Evolutionary conservation across 1,139 yeast species (phyloP).

Genomic region (Scheffersomyces lignicola): DNA sequence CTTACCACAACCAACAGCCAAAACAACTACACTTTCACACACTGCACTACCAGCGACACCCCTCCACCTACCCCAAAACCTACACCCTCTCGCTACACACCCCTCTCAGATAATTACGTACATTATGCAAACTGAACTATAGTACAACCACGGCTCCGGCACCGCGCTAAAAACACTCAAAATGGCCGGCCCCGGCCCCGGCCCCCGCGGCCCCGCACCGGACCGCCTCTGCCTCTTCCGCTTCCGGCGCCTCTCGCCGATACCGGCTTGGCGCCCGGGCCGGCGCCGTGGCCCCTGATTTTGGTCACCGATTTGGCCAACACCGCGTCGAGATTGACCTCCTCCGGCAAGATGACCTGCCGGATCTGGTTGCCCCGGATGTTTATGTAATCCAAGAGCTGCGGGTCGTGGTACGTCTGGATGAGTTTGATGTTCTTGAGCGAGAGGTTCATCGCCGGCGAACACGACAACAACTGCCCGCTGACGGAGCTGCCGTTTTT

Average conservation of each 20-base stretch:
- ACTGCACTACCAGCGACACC: no score
- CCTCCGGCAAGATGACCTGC: slow-evolving; percentile 83
- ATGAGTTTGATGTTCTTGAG: slow-evolving; percentile 80
- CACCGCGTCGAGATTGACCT: slow-evolving; percentile 76
- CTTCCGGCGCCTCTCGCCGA: slow-evolving; percentile 17
- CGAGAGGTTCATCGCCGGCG: slow-evolving; percentile 92
- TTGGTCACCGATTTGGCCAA: slow-evolving; percentile 47
- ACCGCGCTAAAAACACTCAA: no score
- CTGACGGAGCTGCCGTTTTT: slow-evolving; percentile 69
- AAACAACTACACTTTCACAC: no score
- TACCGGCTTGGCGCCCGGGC: slow-evolving; percentile 29
- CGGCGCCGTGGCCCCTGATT: slow-evolving; percentile 43
- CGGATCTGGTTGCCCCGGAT: slow-evolving; percentile 90
- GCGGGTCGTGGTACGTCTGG: slow-evolving; percentile 70
- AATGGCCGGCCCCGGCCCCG: slow-evolving; percentile 14
- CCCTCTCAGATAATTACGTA: no score
- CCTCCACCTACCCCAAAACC: no score
- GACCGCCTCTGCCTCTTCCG: slow-evolving; percentile 18
- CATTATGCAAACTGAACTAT: no score
- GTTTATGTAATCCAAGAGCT: slow-evolving; percentile 73
- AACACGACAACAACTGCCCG: slow-evolving; percentile 67
- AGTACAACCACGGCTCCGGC: no score
- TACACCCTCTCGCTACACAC: no score
- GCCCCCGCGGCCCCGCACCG: slow-evolving; percentile 23
- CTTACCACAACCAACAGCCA: no score